phyloP scores from a whole-genome alignment of 257 asterid species.

The Solanum piurae region DNA sequence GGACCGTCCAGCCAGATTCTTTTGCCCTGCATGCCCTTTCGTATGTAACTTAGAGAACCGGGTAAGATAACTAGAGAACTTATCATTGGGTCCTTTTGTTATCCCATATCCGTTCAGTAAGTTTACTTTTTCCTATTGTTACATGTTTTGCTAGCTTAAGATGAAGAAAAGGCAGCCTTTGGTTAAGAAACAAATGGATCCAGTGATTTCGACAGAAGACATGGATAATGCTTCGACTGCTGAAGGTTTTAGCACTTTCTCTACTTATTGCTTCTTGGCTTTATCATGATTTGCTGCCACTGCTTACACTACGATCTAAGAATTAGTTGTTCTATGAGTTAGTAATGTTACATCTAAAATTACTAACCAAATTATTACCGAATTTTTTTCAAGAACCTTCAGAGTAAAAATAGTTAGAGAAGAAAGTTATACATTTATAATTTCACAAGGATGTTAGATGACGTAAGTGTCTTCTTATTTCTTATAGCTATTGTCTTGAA shows the following conservation, averaged over 20 bases:
- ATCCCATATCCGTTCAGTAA: not conserved
- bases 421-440: not conserved
- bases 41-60: conserved; percentile 35
- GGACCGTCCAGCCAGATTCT: conserved; percentile 42
- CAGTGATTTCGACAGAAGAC: conserved; percentile 52
- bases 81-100: not conserved
- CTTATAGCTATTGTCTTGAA: not conserved
- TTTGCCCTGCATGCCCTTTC: conserved; percentile 61
- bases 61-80: conserved; percentile 17
- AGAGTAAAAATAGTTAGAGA: not conserved
- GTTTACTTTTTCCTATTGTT: not conserved
- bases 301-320: not conserved
- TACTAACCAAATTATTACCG: not conserved
- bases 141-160: conserved; percentile 35
- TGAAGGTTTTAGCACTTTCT: conserved; percentile 27
- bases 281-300: not conserved
- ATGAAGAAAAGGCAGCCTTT: conserved; percentile 41
- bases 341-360: not conserved
- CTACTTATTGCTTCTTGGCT: not conserved
- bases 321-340: not conserved
- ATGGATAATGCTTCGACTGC: conserved; percentile 31
- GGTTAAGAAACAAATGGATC: conserved; percentile 55
- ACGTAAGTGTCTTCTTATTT: not conserved
- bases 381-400: not conserved
- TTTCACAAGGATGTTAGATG: not conserved